A percentile compares a stretch with the other conserved stretches of the same genome.
Evolutionary conservation across 495 filamentous ascomycete genomes (phyloP).

Genomic region (Penicillium longicatenatum): DNA sequence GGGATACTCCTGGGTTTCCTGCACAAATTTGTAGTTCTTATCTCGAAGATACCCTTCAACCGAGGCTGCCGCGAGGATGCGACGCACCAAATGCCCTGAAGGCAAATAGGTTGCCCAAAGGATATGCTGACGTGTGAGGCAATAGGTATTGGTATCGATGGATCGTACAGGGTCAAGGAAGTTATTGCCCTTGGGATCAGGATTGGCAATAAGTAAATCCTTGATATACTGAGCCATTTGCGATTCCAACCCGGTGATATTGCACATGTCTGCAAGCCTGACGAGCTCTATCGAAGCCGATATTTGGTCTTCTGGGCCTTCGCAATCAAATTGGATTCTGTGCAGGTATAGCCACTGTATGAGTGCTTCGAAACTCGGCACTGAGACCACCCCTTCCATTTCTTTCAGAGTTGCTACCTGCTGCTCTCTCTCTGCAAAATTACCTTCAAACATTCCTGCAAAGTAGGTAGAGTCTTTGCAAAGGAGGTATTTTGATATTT

Average conservation of each 20-base stretch:
- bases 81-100: conserved; percentile 24
- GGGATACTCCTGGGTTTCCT: conserved; percentile 18
- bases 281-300: conserved; percentile 29
- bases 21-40: conserved; percentile 18
- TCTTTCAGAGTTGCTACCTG: conserved; percentile 28
- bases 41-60: conserved; percentile 22
- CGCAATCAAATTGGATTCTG: conserved; percentile 15
- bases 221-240: conserved; percentile 25
- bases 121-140: conserved; percentile 26
- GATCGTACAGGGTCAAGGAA: neutral
- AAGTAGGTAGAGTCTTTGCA: conserved; percentile 33
- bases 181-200: neutral
- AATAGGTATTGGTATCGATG: conserved; percentile 16
- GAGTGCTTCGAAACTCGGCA: conserved; percentile 28
- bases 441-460: conserved; percentile 30
- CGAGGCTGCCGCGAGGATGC: conserved; percentile 23
- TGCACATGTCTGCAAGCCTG: conserved; percentile 32
- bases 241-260: conserved; percentile 23
- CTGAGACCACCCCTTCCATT: conserved; percentile 27
- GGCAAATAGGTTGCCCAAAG: conserved; percentile 21
- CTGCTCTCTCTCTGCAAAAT: conserved; percentile 29
- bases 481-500: conserved; percentile 21
- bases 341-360: conserved; percentile 31
- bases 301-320: conserved; percentile 19
- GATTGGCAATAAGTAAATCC: conserved; percentile 10